Evolutionary conservation across 2,329 filamentous ascomycete genomes (phyloP).

Genomic region (Didymella glomerata): DNA sequence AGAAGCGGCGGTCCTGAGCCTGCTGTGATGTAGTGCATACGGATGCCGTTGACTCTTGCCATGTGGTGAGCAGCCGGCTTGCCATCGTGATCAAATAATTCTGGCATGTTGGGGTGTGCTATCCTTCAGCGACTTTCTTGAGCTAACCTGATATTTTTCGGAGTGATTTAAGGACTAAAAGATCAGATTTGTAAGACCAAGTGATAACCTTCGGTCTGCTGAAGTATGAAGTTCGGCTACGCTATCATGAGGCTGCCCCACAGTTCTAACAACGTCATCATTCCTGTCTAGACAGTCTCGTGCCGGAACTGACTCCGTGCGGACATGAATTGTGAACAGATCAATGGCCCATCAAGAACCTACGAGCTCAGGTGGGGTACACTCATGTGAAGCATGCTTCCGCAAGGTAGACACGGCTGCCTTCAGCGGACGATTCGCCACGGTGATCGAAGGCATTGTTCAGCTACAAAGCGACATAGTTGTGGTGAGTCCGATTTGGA

Average conservation of each 20-base stretch:
- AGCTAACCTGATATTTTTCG: background rate
- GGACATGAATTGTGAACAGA: background rate
- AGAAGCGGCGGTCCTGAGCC: conserved; percentile 32
- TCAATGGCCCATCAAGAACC: background rate
- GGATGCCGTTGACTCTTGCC: conserved; percentile 34
- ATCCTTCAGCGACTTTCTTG: background rate
- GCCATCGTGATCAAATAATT: conserved; percentile 29
- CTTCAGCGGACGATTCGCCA: background rate
- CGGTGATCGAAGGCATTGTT: background rate
- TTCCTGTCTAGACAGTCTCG: background rate
- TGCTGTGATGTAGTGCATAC: conserved; percentile 34
- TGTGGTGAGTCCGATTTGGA: background rate
- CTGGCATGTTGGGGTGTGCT: conserved; percentile 24
- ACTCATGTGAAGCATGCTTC: background rate
- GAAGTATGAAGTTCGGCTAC: conserved; percentile 5
- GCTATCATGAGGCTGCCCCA: conserved; percentile 6
- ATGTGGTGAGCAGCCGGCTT: conserved; percentile 28
- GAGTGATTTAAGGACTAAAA: background rate
- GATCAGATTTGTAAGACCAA: background rate
- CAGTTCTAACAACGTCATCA: conserved; percentile 10
- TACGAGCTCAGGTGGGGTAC: too few species aligned
- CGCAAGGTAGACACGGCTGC: background rate
- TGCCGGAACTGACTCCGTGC: conserved; percentile 6
- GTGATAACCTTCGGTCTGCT: background rate
- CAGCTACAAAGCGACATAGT: background rate